These are phyloP conservation scores for Wickerhamomyces bisporus DNA, from an alignment of 805 yeast genomes.

Conservation along the genomic window DNA sequence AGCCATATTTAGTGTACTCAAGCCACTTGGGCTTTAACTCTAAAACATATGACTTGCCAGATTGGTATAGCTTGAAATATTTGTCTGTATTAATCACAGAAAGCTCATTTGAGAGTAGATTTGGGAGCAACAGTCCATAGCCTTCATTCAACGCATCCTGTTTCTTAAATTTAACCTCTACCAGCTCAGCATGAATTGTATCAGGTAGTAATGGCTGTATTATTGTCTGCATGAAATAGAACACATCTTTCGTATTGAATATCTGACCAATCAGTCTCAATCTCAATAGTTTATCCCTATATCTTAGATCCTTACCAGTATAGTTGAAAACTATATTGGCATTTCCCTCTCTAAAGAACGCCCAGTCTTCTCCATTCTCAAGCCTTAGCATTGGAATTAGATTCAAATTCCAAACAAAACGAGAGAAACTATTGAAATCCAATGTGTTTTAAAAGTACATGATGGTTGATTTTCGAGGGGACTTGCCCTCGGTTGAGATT, in stretches of 20 bases:
- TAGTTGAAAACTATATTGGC: slow-evolving; percentile 44
- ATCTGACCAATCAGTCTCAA: slow-evolving; percentile 25
- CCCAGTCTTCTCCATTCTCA: slow-evolving; percentile 28
- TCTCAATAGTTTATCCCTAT: slow-evolving; percentile 27
- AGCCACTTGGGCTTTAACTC: slow-evolving; percentile 66
- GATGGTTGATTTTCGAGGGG: too few species aligned
- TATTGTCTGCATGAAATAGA: slow-evolving; percentile 6
- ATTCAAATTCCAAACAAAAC: too few species aligned
- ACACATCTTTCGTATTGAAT: slow-evolving; percentile 11
- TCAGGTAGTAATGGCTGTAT: slow-evolving; percentile 24
- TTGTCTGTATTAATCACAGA: slow-evolving; percentile 28
- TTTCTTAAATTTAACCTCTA: slow-evolving; percentile 8
- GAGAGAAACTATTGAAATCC: too few species aligned
- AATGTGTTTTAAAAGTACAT: too few species aligned
- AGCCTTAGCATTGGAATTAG: background rate
- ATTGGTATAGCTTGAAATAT: slow-evolving; percentile 28
- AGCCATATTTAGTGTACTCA: slow-evolving; percentile 28
- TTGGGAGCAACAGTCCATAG: slow-evolving; percentile 39
- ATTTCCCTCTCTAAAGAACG: slow-evolving; percentile 41
- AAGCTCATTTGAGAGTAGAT: slow-evolving; percentile 32
- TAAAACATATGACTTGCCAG: slow-evolving; percentile 24
- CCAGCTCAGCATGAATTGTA: slow-evolving; percentile 20
- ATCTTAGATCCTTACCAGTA: slow-evolving; percentile 29
- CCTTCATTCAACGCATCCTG: slow-evolving; percentile 28
- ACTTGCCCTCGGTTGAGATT: too few species aligned